Evolutionary conservation across 1,284 basidiomycete species (phyloP), one percentile per base, ranked within the genome.

Genomic region (Kalmanozyma brasiliensis): DNA sequence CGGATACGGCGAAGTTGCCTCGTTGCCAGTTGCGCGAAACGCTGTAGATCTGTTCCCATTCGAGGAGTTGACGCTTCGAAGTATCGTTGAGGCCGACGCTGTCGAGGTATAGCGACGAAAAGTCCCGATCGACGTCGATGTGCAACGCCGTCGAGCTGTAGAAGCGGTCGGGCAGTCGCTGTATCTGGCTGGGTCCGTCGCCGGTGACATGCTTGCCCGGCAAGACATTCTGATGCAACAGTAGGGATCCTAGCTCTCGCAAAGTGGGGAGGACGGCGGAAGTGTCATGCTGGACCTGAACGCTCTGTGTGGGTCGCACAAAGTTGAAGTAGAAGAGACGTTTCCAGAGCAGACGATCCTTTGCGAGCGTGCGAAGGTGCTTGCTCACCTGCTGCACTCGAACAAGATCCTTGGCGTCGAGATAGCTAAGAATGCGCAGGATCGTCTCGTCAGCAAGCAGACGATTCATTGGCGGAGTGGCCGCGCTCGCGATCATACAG

Each of bases 261-360:
- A 71, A 51, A 1, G 68, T 61, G 4, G 68, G 68, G 6, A 66
- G 46, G 17, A 23, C 20, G 8, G 40, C 13, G 3, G 24, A 34
- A 17, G 10, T 32, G 9, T 38, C 16, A 23, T 8, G 20, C 7
- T 14, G 5, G 24, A 4, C 29, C 4, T 20, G 19, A 13, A 38
- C 13, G 11, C 10, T 20, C 2, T 45, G 4, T 20, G 17, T 19
- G 3, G 68, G 63, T 8, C 35, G 58, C 4, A 71, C 57, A 17
- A 66, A 71, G 30, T 30, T 34, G 35, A 38, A 38, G 35, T 60
- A 67, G 49, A 62, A 69, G 44, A 61, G 56, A 5, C 53, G 51
- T 32, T 65, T 69, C 66, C 61, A 69, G 4, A 73, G 65, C 19
- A 66, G 71, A 20, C 48, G 66, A 26, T 73, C 71, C 34, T 52